phyloP scores from a whole-genome alignment of 2,329 filamentous ascomycete genomes.

The Clonostachys byssicola region DNA sequence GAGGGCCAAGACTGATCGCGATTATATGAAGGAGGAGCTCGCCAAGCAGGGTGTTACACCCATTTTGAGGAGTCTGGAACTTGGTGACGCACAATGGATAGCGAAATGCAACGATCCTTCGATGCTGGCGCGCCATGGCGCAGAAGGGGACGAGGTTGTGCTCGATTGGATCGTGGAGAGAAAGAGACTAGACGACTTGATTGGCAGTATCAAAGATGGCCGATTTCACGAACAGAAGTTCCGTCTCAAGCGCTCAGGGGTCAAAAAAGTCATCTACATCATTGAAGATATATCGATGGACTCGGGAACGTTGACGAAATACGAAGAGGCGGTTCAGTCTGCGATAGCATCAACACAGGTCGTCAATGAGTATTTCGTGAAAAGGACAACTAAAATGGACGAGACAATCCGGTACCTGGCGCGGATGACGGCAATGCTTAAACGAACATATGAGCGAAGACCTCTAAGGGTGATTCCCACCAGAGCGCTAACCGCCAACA shows the following conservation, averaged over 20 bases:
- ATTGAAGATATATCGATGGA: conserved; percentile 69
- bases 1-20: conserved; percentile 66
- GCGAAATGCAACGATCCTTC: conserved; percentile 63
- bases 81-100: conserved; percentile 78
- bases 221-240: conserved; percentile 85
- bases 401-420: conserved; percentile 75
- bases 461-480: conserved; percentile 63
- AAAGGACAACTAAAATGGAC: conserved; percentile 70
- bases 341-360: conserved; percentile 76
- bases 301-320: conserved; percentile 44
- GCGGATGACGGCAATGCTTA: conserved; percentile 65
- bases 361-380: conserved; percentile 75
- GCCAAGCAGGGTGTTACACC: conserved; percentile 60
- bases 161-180: conserved; percentile 79
- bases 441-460: conserved; percentile 57
- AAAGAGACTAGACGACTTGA: conserved; percentile 74
- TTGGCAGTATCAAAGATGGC: conserved; percentile 78
- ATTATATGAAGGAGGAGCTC: conserved; percentile 73
- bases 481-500: conserved; percentile 53
- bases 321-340: conserved; percentile 64
- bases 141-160: conserved; percentile 65
- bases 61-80: conserved; percentile 63
- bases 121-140: conserved; percentile 50
- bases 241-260: conserved; percentile 65
- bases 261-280: conserved; percentile 75